These are phyloP conservation scores for Raddia distichophylla DNA, from an alignment of 176 grass and related monocot genomes.

Conservation along the genomic window DNA sequence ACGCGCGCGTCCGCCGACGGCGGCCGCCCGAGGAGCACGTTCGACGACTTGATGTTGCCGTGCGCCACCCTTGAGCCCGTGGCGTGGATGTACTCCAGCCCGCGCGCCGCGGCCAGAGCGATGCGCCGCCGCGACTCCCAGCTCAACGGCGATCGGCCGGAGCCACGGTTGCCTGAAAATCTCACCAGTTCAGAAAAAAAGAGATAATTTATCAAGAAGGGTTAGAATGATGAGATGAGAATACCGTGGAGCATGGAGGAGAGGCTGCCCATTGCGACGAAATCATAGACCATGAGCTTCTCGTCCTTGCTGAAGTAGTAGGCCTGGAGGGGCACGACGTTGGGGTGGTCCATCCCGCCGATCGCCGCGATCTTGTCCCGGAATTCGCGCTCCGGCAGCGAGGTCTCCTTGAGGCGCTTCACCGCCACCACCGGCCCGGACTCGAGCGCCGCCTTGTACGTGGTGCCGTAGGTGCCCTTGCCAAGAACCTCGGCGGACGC, in stretches of 20 bases:
- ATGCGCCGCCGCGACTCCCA: constrained; percentile 67
- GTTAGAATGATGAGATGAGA: background rate
- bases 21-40: constrained; percentile 58
- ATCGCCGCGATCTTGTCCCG: constrained; percentile 62
- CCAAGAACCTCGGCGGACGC: constrained; percentile 86
- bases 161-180: constrained; percentile 60
- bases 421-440: constrained; percentile 57
- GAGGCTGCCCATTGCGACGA: constrained; percentile 70
- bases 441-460: constrained; percentile 79
- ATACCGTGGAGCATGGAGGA: constrained; percentile 79
- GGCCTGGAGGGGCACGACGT: constrained; percentile 67
- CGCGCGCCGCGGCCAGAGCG: constrained; percentile 62
- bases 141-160: constrained; percentile 58
- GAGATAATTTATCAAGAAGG: background rate
- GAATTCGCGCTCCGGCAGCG: constrained; percentile 72
- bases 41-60: constrained; percentile 82
- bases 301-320: constrained; percentile 87
- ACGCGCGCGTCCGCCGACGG: constrained; percentile 63
- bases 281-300: constrained; percentile 81
- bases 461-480: constrained; percentile 83
- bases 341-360: constrained; percentile 70
- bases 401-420: constrained; percentile 75
- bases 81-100: constrained; percentile 86
- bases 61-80: constrained; percentile 57
- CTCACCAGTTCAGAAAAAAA: background rate